phyloP scores from a whole-genome alignment of 192 early-diverging fungal species.

The Coemansia asiatica region DNA sequence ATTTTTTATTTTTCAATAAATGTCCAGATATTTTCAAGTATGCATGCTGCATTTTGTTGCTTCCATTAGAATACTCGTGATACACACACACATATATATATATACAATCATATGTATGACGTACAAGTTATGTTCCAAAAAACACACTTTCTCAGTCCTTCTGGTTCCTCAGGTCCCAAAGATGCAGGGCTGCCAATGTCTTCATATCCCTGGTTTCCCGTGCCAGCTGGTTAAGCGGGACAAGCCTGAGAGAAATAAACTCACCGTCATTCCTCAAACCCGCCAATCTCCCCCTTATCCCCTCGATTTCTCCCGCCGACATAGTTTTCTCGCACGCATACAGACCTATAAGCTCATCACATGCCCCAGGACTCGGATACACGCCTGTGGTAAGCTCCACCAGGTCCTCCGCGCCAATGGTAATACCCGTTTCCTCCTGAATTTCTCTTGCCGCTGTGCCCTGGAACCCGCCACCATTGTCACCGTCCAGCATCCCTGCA shows the following conservation, averaged over 20 bases:
- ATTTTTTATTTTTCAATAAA: neutral
- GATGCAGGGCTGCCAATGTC: slow-evolving; percentile 62
- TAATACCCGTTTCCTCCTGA: slow-evolving; percentile 78
- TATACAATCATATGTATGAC: neutral
- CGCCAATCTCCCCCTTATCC: slow-evolving; percentile 62
- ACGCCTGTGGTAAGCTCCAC: slow-evolving; percentile 66
- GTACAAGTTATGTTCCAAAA: too few species aligned
- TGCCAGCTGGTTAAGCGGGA: slow-evolving; percentile 66
- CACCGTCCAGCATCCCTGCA: slow-evolving; percentile 82
- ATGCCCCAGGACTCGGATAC: slow-evolving; percentile 78
- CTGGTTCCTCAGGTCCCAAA: slow-evolving; percentile 46
- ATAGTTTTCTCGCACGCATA: slow-evolving; percentile 67
- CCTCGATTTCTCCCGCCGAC: slow-evolving; percentile 53
- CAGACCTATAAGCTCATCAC: slow-evolving; percentile 74
- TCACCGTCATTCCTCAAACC: slow-evolving; percentile 78
- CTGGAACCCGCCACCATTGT: slow-evolving; percentile 62
- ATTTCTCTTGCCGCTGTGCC: slow-evolving; percentile 79
- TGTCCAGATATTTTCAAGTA: too few species aligned
- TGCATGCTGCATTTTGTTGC: too few species aligned
- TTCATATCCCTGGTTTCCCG: slow-evolving; percentile 70
- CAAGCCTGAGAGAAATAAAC: slow-evolving; percentile 68
- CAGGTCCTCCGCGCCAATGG: slow-evolving; percentile 61
- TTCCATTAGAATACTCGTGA: too few species aligned
- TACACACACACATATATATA: too few species aligned
- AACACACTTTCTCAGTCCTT: neutral